A percentile compares a stretch with the other conserved stretches of the same genome.
Conservation (phyloP, 139 green algal species). For the Diplosphaera chodatii region DNA sequence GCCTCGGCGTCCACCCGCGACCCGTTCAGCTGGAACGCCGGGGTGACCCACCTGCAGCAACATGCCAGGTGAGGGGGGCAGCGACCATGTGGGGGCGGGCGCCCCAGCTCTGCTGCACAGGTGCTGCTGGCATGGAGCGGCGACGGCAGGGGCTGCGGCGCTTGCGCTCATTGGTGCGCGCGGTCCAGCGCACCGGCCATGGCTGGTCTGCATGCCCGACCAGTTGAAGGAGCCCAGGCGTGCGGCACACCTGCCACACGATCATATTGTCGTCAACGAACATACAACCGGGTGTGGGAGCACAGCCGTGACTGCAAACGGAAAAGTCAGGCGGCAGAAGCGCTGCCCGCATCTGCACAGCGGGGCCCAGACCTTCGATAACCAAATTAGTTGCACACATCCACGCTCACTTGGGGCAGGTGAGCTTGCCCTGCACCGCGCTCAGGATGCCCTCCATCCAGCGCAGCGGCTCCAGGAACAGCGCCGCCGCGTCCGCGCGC, state of each 20-base stretch:
- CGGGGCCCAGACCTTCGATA: too few relatives aligned
- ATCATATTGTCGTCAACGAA: not conserved
- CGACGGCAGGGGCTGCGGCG: too few relatives aligned
- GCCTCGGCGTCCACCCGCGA: conserved; percentile 44
- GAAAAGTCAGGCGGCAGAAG: not conserved
- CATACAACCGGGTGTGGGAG: not conserved
- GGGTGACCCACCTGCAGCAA: conserved; percentile 49
- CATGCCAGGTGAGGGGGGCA: not conserved
- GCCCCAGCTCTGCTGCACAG: not conserved
- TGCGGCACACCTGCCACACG: conserved; percentile 33
- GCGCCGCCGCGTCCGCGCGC: conserved; percentile 21
- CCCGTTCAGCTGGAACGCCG: conserved; percentile 67
- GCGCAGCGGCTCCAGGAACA: conserved; percentile 74
- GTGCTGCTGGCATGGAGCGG: too few relatives aligned
- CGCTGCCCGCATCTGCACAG: too few relatives aligned
- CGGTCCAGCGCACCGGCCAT: not conserved
- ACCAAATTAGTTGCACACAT: not conserved
- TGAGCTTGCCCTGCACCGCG: conserved; percentile 71
- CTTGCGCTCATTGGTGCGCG: not conserved
- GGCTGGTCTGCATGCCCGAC: conserved; percentile 49
- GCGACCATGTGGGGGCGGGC: not conserved
- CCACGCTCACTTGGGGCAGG: conserved; percentile 54
- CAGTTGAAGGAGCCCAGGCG: conserved; percentile 81
- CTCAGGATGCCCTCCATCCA: conserved; percentile 73
- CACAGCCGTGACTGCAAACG: too few relatives aligned